A percentile compares a stretch with the other conserved stretches of the same genome.
Evolutionary conservation across 345 rosid species (phyloP).

Genomic region (Linum usitatissimum): DNA sequence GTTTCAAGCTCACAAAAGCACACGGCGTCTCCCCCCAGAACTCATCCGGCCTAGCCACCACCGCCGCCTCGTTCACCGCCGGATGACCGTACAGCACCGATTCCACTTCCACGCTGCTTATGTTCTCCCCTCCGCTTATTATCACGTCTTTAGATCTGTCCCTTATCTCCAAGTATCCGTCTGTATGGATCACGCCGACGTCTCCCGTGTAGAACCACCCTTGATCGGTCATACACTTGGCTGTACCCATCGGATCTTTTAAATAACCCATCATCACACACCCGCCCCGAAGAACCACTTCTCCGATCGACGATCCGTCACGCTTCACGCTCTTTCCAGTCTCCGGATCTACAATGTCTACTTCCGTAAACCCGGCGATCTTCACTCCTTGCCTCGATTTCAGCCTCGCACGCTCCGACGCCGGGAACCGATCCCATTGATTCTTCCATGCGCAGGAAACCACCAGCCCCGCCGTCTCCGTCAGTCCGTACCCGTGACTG

Average conservation of each 20-base stretch:
- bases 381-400: constrained; percentile 23
- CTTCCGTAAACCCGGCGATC: constrained; percentile 6
- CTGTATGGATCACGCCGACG: constrained; percentile 17
- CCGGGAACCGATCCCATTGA: constrained; percentile 15
- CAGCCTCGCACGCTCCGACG: constrained; percentile 10
- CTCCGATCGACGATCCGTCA: constrained; percentile 15
- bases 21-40: constrained; percentile 23
- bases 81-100: constrained; percentile 11
- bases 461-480: constrained; percentile 12
- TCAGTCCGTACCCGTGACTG: constrained; percentile 22
- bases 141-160: constrained; percentile 23
- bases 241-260: constrained; percentile 9
- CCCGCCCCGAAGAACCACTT: constrained; percentile 16
- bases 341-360: constrained; percentile 6
- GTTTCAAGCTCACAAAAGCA: constrained; percentile 17
- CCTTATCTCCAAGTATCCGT: constrained; percentile 20
- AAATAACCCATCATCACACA: constrained; percentile 16
- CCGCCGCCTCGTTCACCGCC: constrained; percentile 20
- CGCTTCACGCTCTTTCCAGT: constrained; percentile 12
- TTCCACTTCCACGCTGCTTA: constrained; percentile 21
- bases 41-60: constrained; percentile 19
- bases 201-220: constrained; percentile 24
- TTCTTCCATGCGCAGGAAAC: constrained; percentile 17
- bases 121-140: constrained; percentile 24
- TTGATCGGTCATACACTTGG: constrained; percentile 9